A percentile compares a stretch with the other conserved stretches of the same genome.
Evolutionary conservation across 2,329 filamentous ascomycete species (phyloP).

Genomic region (Alternaria triticina): DNA sequence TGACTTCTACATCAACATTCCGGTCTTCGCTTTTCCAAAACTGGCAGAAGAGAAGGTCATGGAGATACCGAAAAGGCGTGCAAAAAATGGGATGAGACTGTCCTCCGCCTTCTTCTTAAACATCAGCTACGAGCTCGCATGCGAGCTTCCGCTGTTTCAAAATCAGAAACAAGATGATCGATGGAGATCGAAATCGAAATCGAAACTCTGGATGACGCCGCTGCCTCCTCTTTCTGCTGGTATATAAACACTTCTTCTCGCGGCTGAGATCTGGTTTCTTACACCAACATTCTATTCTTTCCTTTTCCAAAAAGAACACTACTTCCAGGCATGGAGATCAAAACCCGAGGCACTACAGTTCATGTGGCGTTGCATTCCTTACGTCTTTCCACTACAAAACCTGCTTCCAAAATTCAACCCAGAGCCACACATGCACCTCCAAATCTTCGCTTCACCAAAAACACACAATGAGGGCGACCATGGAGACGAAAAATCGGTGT

Average conservation of each 20-base stretch:
- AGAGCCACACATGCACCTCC: too few relatives aligned
- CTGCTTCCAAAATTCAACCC: too few relatives aligned
- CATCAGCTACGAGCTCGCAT: neutral
- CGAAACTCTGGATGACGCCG: neutral
- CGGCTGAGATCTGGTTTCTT: neutral
- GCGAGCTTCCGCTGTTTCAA: neutral
- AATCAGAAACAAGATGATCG: neutral
- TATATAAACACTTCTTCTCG: neutral
- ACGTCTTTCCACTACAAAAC: too few relatives aligned
- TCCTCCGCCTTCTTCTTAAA: neutral
- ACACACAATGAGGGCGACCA: too few relatives aligned
- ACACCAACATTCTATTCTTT: neutral
- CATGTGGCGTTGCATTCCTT: neutral
- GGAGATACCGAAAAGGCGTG: too few relatives aligned
- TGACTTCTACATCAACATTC: neutral
- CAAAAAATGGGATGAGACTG: neutral
- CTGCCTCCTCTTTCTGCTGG: neutral
- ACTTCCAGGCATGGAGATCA: neutral
- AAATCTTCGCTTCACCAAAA: too few relatives aligned
- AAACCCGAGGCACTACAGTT: rapidly evolving
- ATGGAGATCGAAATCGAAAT: neutral
- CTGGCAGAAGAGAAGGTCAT: too few relatives aligned
- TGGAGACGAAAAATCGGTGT: neutral
- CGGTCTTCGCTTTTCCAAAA: neutral
- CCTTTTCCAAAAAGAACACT: rapidly evolving